Percentiles rank a stretch among this genome's conserved stretches.
Conservation (phyloP, 805 yeast species). For the Zygoascus biomembranicola region DNA sequence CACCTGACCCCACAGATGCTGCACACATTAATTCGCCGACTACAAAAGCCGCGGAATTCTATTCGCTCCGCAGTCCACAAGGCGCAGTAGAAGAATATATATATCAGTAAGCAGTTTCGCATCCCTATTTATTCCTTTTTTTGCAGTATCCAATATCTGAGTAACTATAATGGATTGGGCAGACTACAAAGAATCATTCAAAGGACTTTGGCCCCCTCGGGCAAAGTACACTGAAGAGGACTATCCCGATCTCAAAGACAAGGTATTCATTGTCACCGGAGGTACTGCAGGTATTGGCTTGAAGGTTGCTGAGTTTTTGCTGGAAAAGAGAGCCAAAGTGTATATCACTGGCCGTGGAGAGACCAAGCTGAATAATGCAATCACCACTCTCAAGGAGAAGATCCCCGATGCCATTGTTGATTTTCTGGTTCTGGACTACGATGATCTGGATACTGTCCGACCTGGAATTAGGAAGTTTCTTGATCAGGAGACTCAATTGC, state of each 20-base stretch:
- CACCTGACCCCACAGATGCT: too few relatives aligned
- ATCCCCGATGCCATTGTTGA: background rate
- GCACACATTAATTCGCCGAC: too few relatives aligned
- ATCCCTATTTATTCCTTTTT: too few relatives aligned
- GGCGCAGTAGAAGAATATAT: too few relatives aligned
- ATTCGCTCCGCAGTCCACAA: too few relatives aligned
- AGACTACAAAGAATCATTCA: background rate
- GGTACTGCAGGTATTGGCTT: conserved; percentile 22
- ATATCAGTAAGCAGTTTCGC: too few relatives aligned
- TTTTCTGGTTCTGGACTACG: conserved; percentile 13
- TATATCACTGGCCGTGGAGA: conserved; percentile 30
- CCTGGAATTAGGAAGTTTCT: conserved; percentile 30
- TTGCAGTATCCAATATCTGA: too few relatives aligned
- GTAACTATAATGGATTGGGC: background rate
- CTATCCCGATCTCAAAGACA: conserved; percentile 25
- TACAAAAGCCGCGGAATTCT: too few relatives aligned
- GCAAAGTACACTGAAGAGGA: conserved; percentile 20
- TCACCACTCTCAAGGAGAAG: background rate
- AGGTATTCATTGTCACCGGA: conserved; percentile 17
- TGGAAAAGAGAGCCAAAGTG: conserved; percentile 30
- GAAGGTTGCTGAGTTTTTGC: conserved; percentile 28
- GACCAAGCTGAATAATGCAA: background rate
- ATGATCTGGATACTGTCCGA: conserved; percentile 36
- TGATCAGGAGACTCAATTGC: conserved; percentile 23
- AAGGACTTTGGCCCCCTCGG: conserved; percentile 1